A percentile compares a stretch with the other conserved stretches of the same genome.
These are phyloP conservation scores for Takakia lepidozioides DNA, from an alignment of 225 moss, liverwort and hornwort genomes.

Conservation along the genomic window DNA sequence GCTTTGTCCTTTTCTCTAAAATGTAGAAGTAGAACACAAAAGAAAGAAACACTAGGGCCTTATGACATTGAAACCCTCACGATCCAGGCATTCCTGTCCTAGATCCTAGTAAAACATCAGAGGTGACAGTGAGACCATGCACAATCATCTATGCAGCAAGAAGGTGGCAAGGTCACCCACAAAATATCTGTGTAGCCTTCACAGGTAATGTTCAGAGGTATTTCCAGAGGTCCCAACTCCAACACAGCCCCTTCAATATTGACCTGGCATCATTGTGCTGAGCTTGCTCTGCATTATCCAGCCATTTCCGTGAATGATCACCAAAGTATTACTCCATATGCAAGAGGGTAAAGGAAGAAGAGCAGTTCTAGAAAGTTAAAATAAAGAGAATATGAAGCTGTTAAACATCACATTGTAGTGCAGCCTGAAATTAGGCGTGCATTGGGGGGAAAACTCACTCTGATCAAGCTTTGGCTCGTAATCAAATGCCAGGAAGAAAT, in stretches of 20 bases:
- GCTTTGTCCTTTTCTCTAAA: not conserved
- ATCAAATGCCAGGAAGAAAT: constrained; percentile 60
- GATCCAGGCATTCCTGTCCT: no score
- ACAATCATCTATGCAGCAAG: no score
- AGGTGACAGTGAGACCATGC: no score
- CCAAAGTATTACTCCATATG: no score
- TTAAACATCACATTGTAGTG: not conserved
- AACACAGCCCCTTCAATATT: constrained; percentile 66
- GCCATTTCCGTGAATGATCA: no score
- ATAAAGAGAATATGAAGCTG: no score
- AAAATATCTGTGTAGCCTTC: constrained; percentile 81
- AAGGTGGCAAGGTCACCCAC: constrained; percentile 24
- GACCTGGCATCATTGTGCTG: constrained; percentile 63
- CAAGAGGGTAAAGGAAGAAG: no score
- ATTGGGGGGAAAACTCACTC: constrained; percentile 31
- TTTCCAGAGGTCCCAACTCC: constrained; percentile 56
- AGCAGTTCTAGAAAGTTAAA: no score
- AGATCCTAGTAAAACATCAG: no score
- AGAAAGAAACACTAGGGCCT: no score
- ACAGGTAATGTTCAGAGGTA: constrained; percentile 67
- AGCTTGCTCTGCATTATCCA: constrained; percentile 38
- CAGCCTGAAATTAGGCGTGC: not conserved
- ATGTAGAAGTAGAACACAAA: not conserved
- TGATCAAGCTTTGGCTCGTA: constrained; percentile 62
- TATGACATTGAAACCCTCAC: no score